Conservation (phyloP, 2,329 filamentous ascomycete genomes). For the Leptographium lundbergii region DNA sequence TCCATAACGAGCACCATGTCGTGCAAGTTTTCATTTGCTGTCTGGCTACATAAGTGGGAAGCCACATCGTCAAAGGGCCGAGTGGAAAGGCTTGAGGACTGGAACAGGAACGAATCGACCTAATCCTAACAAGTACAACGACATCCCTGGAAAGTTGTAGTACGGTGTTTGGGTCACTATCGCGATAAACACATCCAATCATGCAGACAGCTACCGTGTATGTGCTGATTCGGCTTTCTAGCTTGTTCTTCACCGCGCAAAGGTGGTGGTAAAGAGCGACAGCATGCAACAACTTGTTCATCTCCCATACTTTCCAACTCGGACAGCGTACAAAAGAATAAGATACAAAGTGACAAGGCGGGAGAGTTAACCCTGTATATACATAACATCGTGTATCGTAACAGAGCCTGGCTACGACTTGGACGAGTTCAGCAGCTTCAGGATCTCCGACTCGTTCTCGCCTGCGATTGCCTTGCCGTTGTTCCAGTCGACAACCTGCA, state of each 20-base stretch:
- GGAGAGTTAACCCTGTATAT: background rate
- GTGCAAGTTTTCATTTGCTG: too few relatives aligned
- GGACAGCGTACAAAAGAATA: background rate
- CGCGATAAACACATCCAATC: too few relatives aligned
- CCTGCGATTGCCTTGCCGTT: constrained; percentile 71
- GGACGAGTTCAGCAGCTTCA: constrained; percentile 57
- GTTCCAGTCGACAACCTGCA: constrained; percentile 75
- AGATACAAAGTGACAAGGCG: background rate
- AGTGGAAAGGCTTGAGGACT: too few relatives aligned
- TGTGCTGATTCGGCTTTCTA: background rate
- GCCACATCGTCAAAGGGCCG: too few relatives aligned
- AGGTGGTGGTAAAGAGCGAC: background rate
- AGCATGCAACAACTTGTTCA: background rate
- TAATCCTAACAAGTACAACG: too few relatives aligned
- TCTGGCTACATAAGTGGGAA: too few relatives aligned
- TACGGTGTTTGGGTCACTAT: too few relatives aligned
- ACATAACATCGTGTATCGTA: background rate
- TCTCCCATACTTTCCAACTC: background rate
- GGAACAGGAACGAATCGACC: too few relatives aligned
- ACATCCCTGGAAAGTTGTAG: too few relatives aligned
- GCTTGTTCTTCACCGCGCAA: background rate
- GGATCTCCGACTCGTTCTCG: constrained; percentile 76
- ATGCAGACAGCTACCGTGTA: background rate
- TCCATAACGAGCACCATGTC: too few relatives aligned
- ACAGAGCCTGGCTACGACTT: background rate